Percentiles rank a stretch among this genome's conserved stretches.
Evolutionary conservation across 192 early-diverging fungal species (phyloP).

Genomic region (Entomortierella beljakovae): DNA sequence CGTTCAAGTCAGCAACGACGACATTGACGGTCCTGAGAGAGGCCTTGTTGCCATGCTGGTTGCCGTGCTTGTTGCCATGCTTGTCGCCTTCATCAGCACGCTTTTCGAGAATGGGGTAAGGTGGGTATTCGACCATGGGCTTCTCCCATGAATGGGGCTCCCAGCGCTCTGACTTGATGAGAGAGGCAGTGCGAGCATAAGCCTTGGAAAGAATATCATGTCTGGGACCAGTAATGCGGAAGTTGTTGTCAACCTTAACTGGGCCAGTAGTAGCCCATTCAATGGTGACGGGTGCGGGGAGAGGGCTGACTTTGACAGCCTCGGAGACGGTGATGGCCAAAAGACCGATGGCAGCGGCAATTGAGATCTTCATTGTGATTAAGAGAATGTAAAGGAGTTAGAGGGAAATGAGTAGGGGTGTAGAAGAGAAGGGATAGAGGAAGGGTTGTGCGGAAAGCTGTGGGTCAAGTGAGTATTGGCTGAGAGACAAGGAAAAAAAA

Average conservation of each 20-base stretch:
- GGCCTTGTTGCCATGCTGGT: not conserved
- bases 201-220: constrained; percentile 61
- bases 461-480: constrained; percentile 26
- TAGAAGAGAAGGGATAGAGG: not conserved
- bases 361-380: constrained; percentile 49
- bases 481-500: constrained; percentile 43
- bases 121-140: constrained; percentile 24
- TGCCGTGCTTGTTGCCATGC: not conserved
- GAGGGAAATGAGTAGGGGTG: not conserved
- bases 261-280: constrained; percentile 53
- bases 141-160: constrained; percentile 54
- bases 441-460: constrained; percentile 1
- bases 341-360: constrained; percentile 50
- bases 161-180: constrained; percentile 63
- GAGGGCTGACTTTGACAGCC: constrained; percentile 59
- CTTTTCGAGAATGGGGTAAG: constrained; percentile 44
- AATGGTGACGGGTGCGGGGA: constrained; percentile 54
- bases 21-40: constrained; percentile 52
- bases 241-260: constrained; percentile 46
- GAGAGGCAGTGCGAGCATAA: constrained; percentile 56
- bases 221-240: constrained; percentile 34
- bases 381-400: not conserved
- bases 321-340: constrained; percentile 49
- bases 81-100: constrained; percentile 30
- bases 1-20: constrained; percentile 59